Percentiles rank a stretch among this genome's conserved stretches.
phyloP scores from a whole-genome alignment of 2,329 filamentous ascomycete genomes.

The Cryphonectria naterciae region DNA sequence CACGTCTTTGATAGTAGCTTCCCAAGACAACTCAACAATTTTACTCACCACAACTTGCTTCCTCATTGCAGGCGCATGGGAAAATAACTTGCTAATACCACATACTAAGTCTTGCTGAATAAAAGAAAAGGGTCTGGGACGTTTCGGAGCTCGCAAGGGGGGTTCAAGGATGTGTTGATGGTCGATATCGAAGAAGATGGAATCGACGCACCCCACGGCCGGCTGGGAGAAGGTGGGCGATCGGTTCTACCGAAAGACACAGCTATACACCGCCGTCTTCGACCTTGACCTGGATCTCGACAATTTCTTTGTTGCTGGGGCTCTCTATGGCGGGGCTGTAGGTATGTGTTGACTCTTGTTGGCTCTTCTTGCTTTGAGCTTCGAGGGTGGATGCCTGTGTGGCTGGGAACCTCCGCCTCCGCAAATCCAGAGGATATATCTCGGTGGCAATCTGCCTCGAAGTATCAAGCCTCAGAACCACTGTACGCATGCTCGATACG shows the following conservation, averaged over 20 bases:
- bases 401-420: neutral
- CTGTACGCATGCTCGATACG: neutral
- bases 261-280: slow-evolving; percentile 91
- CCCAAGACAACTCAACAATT: slow-evolving; percentile 14
- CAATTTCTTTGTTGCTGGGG: slow-evolving; percentile 89
- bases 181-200: slow-evolving; percentile 51
- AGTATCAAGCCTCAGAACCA: neutral
- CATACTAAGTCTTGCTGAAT: neutral
- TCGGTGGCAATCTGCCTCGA: neutral
- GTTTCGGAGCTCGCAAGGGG: too few species aligned
- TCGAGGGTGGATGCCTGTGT: neutral
- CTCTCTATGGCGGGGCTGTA: slow-evolving; percentile 90
- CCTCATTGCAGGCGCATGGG: neutral
- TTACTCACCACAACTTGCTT: neutral
- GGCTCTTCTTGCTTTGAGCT: slow-evolving; percentile 15
- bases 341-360: slow-evolving; percentile 61
- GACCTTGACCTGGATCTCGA: slow-evolving; percentile 92
- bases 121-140: neutral
- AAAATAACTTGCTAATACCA: neutral
- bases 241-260: slow-evolving; percentile 92
- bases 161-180: slow-evolving; percentile 34
- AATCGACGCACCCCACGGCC: slow-evolving; percentile 70
- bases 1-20: neutral
- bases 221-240: slow-evolving; percentile 95
- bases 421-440: neutral